Conservation (phyloP, 1,284 basidiomycete species). For the Phaffia rhodozyma region DNA sequence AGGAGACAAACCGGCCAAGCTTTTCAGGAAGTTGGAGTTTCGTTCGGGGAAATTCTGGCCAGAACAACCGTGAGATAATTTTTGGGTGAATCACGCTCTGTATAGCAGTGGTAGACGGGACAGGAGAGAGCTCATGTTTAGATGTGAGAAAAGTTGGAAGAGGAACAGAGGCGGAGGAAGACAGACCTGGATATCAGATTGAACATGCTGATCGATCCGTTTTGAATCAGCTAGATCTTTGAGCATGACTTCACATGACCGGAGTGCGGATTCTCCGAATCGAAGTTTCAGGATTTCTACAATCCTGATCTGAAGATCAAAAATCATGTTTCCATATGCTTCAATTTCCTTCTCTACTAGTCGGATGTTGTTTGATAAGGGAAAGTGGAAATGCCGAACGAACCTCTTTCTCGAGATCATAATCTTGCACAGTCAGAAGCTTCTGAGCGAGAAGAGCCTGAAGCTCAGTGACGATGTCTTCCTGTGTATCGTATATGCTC, state of each 20-base stretch:
- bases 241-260: constrained; percentile 92
- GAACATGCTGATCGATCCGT: constrained; percentile 69
- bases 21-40: constrained; percentile 69
- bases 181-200: constrained; percentile 54
- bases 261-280: constrained; percentile 78
- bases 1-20: constrained; percentile 50
- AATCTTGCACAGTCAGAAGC: constrained; percentile 63
- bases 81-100: constrained; percentile 67
- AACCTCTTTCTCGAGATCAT: constrained; percentile 72
- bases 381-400: constrained; percentile 20
- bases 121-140: constrained; percentile 14
- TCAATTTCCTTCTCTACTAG: not conserved
- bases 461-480: constrained; percentile 84
- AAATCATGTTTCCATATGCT: constrained; percentile 9
- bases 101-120: not conserved
- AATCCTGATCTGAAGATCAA: constrained; percentile 54
- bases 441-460: constrained; percentile 77
- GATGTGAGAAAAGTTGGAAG: not conserved
- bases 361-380: not conserved
- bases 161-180: not conserved
- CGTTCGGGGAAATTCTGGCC: constrained; percentile 67
- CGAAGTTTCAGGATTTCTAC: constrained; percentile 86
- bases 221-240: constrained; percentile 88
- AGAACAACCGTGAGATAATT: constrained; percentile 84
- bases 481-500: constrained; percentile 88